phyloP scores from a whole-genome alignment of 306 rosid species.

The Fagus sylvatica region DNA sequence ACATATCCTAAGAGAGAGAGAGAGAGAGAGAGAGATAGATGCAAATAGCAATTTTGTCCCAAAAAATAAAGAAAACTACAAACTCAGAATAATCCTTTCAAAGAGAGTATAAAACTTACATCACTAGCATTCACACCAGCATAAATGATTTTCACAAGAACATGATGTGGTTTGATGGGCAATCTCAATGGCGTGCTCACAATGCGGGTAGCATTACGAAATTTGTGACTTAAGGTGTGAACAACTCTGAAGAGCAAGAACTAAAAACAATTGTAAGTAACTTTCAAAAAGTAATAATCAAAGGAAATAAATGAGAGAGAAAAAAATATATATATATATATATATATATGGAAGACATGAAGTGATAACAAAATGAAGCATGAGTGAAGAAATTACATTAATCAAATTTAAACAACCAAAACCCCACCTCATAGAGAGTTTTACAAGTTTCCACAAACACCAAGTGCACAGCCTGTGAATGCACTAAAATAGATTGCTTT shows the following conservation, averaged over 20 bases:
- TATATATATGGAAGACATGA: background rate
- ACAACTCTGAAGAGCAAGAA: conserved; percentile 68
- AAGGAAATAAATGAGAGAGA: conserved; percentile 14
- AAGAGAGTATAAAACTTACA: conserved; percentile 61
- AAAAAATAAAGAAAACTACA: background rate
- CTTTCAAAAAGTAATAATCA: conserved; percentile 17
- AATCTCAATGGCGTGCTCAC: conserved; percentile 65
- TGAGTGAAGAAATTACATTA: background rate
- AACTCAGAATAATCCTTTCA: conserved; percentile 10
- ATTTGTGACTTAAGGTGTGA: conserved; percentile 86
- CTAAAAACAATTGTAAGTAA: conserved; percentile 5
- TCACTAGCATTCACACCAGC: conserved; percentile 99
- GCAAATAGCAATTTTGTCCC: background rate
- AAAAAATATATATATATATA: background rate
- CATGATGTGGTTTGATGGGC: conserved; percentile 67
- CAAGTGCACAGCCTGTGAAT: background rate
- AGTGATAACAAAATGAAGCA: background rate
- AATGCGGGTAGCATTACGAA: conserved; percentile 70
- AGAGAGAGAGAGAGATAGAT: conserved; percentile 6
- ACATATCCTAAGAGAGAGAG: conserved; percentile 14
- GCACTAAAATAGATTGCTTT: background rate
- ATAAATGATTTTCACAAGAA: conserved; percentile 81
- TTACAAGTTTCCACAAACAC: background rate
- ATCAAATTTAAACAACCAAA: background rate
- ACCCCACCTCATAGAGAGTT: background rate